Evolutionary conservation across 805 yeast species (phyloP).

Genomic region (Ogataea nonfermentans): DNA sequence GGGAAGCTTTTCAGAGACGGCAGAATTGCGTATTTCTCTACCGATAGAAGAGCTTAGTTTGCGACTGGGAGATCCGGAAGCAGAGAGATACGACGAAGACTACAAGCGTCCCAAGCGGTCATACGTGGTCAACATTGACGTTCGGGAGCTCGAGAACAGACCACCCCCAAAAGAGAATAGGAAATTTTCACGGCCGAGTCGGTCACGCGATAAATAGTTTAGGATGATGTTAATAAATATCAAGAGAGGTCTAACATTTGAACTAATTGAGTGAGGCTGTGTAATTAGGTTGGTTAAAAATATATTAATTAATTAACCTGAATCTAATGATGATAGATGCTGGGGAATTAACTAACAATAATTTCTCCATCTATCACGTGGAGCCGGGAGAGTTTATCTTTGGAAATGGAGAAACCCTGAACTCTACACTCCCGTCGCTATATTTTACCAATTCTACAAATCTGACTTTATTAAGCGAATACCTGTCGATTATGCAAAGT

Average conservation of each 20-base stretch:
- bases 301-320: background rate
- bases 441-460: constrained; percentile 3
- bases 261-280: too few species aligned
- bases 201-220: constrained; percentile 3
- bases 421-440: background rate
- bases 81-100: constrained; percentile 15
- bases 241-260: too few species aligned
- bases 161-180: constrained; percentile 10
- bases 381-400: constrained; percentile 7
- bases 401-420: background rate
- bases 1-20: constrained; percentile 33
- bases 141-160: constrained; percentile 40
- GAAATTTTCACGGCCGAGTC: constrained; percentile 8
- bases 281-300: background rate
- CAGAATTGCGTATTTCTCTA: constrained; percentile 42
- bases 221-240: too few species aligned
- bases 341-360: background rate
- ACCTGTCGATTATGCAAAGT: background rate
- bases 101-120: constrained; percentile 35
- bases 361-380: constrained; percentile 12
- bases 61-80: constrained; percentile 17
- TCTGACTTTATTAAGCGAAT: background rate
- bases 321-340: background rate
- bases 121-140: constrained; percentile 41
- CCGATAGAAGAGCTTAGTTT: constrained; percentile 35